Base-by-base conservation (phyloP, 2,329 filamentous ascomycete species). In the Thelonectria rubi region DNA sequence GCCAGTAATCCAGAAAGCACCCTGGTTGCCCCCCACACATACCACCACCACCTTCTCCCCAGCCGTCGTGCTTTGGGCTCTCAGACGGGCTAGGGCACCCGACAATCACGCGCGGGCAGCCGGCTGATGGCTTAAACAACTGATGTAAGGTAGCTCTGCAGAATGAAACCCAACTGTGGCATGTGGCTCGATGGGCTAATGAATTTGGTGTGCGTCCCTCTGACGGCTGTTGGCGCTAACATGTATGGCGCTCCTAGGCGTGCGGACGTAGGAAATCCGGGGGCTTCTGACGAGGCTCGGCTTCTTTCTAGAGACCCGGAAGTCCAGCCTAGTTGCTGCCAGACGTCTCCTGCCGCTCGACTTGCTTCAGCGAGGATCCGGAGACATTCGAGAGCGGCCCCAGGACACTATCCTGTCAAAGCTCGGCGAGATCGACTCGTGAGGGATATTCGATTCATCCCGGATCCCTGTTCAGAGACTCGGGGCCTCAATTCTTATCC, bases 211-310 rank as follows among this genome's bases (percentile, higher is more conserved):
- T 47, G 48, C 52, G 61, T 59, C 62, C 60, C 65, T 67, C 61
- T 43, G 55, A 50, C 26, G 26, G 10, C 26, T 62, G 65, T 64
- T 70, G 64, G 65, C 64, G 65, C 67, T 62, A 67, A 21, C 50
- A 24, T 43, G n/a, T 37, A 45, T 26, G 34, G 9, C 40, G 10
- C 12, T 46, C 46, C 26, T 18, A 34, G 5, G 17, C 12, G 42
- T n/a, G 43, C 53, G 17, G 48, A 47, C 53, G 15, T 43, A 43
- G 53, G 6, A 45, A 40, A 34, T 47, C 52, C n/a, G 39, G 34
- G 30, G 48, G 20, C 30, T 8, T 17, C 24, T 40, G n/a, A 24
- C 32, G 18, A 24, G 24, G 24, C 46, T 43, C 21, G 40, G 39
- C 34, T 37, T 32, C 39, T 45, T 26, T 40, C 37, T 48, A 26